These are phyloP conservation scores for Candida piceae DNA, from an alignment of 805 yeast species.

Conservation along the genomic window DNA sequence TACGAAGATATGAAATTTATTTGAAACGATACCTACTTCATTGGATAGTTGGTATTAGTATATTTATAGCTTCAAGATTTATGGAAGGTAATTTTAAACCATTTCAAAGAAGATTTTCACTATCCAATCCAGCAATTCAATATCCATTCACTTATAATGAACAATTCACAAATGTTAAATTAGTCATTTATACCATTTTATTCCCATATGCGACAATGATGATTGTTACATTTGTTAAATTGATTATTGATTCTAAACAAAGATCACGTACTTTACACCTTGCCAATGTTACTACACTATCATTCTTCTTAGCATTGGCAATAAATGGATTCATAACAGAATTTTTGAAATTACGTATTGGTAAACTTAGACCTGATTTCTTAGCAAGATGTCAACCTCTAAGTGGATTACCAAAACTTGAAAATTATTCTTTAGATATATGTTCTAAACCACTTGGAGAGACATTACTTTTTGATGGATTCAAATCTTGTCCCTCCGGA, in stretches of 20 bases:
- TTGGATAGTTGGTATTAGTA: constrained; percentile 11
- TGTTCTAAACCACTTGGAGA: constrained; percentile 33
- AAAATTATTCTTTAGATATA: constrained; percentile 24
- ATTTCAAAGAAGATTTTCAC: constrained; percentile 40
- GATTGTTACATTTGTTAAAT: constrained; percentile 15
- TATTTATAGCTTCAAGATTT: constrained; percentile 8
- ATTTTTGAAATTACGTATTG: constrained; percentile 70
- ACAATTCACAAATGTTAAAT: constrained; percentile 26
- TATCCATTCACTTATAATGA: constrained; percentile 44
- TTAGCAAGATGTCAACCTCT: constrained; percentile 62
- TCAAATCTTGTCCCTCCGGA: constrained; percentile 77
- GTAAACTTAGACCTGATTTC: constrained; percentile 87
- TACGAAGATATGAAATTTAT: constrained; percentile 1
- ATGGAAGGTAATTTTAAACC: constrained; percentile 32
- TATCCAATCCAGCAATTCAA: constrained; percentile 38
- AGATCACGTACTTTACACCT: constrained; percentile 31
- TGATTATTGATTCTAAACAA: constrained; percentile 5
- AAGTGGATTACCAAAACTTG: constrained; percentile 33
- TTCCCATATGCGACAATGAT: constrained; percentile 31
- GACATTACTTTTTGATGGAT: constrained; percentile 48
- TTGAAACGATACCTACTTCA: constrained; percentile 7
- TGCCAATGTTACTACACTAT: constrained; percentile 32
- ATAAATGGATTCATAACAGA: constrained; percentile 59
- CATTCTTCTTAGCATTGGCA: constrained; percentile 37
- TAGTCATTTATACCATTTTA: constrained; percentile 32